Conservation (phyloP, 768 basidiomycete genomes). For the Tubosaeta brunneosetosa region DNA sequence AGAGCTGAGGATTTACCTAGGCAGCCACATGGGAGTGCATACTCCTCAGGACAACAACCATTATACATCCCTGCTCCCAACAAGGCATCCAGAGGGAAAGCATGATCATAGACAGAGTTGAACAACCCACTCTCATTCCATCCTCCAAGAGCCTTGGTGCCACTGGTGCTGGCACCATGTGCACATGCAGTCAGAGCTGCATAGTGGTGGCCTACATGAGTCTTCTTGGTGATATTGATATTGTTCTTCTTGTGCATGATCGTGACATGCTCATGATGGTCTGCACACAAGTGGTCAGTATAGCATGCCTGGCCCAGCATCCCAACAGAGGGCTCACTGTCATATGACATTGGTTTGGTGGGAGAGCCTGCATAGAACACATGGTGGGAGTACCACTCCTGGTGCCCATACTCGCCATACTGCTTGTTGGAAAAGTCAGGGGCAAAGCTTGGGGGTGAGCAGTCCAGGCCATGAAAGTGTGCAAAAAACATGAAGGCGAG, state of each 20-base stretch:
- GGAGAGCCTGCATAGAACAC: background rate
- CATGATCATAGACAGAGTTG: constrained; percentile 24
- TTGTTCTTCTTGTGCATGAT: constrained; percentile 13
- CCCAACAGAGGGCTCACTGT: constrained; percentile 14
- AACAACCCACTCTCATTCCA: constrained; percentile 30
- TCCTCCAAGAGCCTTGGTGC: constrained; percentile 22
- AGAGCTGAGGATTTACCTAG: background rate
- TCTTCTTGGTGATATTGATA: constrained; percentile 24
- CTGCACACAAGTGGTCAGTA: constrained; percentile 13
- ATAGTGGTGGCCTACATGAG: constrained; percentile 28
- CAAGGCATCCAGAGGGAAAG: constrained; percentile 23
- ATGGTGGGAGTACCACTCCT: no score
- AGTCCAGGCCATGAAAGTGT: constrained; percentile 27
- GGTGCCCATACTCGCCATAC: no score
- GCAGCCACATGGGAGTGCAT: constrained; percentile 17
- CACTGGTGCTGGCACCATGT: constrained; percentile 25
- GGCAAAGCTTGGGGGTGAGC: background rate
- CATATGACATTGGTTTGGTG: constrained; percentile 24
- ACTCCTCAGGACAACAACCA: constrained; percentile 21
- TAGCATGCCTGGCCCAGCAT: no score
- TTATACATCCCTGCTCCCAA: constrained; percentile 32
- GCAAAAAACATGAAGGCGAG: constrained; percentile 27
- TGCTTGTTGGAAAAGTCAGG: constrained; percentile 23
- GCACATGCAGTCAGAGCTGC: constrained; percentile 26
- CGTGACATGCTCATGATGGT: constrained; percentile 26